Evolutionary conservation across 2,329 filamentous ascomycete species (phyloP), one percentile per base, ranked within the genome.

Genomic region (Metarhizium brunneum): DNA sequence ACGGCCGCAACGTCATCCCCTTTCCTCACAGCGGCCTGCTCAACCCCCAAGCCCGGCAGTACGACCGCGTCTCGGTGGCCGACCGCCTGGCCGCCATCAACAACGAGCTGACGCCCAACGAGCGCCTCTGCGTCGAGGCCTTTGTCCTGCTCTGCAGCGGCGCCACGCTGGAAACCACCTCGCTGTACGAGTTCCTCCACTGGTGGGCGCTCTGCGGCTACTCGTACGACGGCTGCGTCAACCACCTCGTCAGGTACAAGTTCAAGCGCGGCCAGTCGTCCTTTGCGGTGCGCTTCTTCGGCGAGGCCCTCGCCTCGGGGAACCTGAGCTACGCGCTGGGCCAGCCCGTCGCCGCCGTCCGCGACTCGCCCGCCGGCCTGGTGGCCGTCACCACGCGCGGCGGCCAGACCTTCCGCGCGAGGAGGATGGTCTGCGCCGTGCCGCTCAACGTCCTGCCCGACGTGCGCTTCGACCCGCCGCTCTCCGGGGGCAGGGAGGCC

Each of bases 131-230:
- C 2, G 42, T 77, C 2, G 73, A 77, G 58, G 64, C 67, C 0
- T 75, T 75, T 11, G 62, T 77, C 0, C 63, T 75, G 0, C 68
- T 77, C 1, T 72, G 69, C 57, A 74, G 73, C 52, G 73, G 75
- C 5, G 71, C 65, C 0, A 75, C 71, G 0, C 68, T 76, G 0
- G 68, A 72, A 10, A 74, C 71, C 0, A 73, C 69, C 0, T 73
- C 71, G 25, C 75, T 79, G 56, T 72, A 73, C 50, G 75, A 79
- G 54, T 71, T 78, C 36, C 62, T 79, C 18, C 75, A 75, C 56
- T 77, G 74, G 75, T 78, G 70, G 75, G 76, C 71, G 8, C 63
- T 74, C 1, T 67, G 66, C 54, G 73, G 68, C 32, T 75, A 75
- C 60, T 69, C 65, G 5, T 76, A 71, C 53, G 61, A 65, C 16